Percentiles rank a stretch among this genome's conserved stretches.
phyloP scores from a whole-genome alignment of 2,329 filamentous ascomycete species.

The Monosporascus ibericus region DNA sequence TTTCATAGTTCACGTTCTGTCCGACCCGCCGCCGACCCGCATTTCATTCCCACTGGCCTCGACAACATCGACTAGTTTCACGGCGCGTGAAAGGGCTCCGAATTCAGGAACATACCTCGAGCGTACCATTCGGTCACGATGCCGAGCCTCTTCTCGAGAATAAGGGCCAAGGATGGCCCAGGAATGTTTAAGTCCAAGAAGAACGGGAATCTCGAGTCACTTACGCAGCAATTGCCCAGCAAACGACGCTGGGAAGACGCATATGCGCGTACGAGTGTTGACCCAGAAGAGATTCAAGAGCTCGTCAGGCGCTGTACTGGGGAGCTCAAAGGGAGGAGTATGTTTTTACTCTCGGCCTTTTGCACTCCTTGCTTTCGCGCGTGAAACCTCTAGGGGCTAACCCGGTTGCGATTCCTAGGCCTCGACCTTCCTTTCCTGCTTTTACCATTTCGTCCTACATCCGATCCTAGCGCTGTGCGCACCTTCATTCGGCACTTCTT shows the following conservation, averaged over 20 bases:
- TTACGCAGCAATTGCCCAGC: constrained; percentile 46
- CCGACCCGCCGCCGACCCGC: too few relatives aligned
- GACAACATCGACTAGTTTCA: too few relatives aligned
- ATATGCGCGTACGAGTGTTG: constrained; percentile 75
- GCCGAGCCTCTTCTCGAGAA: constrained; percentile 54
- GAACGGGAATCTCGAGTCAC: constrained; percentile 45
- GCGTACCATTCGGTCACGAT: constrained; percentile 31
- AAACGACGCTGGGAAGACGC: constrained; percentile 84
- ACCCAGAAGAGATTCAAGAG: constrained; percentile 86
- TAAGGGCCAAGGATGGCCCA: constrained; percentile 70
- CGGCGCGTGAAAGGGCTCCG: neutral
- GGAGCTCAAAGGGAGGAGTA: constrained; percentile 93
- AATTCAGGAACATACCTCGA: neutral
- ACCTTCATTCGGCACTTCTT: constrained; percentile 94
- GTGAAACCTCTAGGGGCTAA: constrained; percentile 3
- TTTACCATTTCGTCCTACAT: constrained; percentile 87
- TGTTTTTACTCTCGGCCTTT: constrained; percentile 22
- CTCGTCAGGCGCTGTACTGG: constrained; percentile 77
- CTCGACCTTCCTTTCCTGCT: constrained; percentile 90
- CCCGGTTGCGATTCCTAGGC: constrained; percentile 41
- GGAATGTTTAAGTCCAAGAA: constrained; percentile 59
- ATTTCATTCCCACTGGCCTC: too few relatives aligned
- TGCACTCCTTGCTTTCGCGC: constrained; percentile 1
- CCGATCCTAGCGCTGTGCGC: constrained; percentile 84
- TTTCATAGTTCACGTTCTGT: too few relatives aligned